Percentiles rank a stretch among this genome's conserved stretches.
These are phyloP conservation scores for Pachysandra terminalis DNA, from an alignment of 164 flowering plant species.

Conservation along the genomic window DNA sequence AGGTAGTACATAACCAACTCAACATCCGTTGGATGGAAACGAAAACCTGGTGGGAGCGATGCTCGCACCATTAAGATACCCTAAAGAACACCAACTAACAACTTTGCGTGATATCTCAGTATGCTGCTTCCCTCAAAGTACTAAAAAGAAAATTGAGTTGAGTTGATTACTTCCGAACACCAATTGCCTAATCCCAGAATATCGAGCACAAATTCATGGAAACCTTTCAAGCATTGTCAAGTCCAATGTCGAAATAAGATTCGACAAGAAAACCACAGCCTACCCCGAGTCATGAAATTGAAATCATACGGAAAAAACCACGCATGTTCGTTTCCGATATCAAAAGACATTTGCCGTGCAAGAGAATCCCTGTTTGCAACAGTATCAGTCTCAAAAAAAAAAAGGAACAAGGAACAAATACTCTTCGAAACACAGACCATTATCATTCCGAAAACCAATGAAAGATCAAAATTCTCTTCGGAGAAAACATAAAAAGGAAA, in stretches of 20 bases:
- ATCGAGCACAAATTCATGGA: not conserved
- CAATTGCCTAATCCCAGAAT: too few species aligned
- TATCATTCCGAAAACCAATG: not conserved
- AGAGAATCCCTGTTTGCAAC: conserved; percentile 34
- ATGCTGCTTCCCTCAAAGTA: too few species aligned
- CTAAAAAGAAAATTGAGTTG: too few species aligned
- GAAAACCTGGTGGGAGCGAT: conserved; percentile 69
- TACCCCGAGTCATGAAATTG: conserved; percentile 48
- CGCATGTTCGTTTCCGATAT: conserved; percentile 22
- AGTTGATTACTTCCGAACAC: too few species aligned
- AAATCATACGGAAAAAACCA: conserved; percentile 32
- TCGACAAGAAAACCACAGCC: conserved; percentile 48
- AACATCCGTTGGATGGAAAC: conserved; percentile 85
- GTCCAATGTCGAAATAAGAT: conserved; percentile 67
- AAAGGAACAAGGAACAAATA: too few species aligned
- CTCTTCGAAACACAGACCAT: too few species aligned
- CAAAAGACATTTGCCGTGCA: conserved; percentile 70
- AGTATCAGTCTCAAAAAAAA: too few species aligned
- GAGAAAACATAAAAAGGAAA: too few species aligned
- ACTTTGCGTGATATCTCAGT: too few species aligned
- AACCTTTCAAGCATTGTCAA: conserved; percentile 24
- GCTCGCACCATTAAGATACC: conserved; percentile 31
- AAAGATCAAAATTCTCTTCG: not conserved
- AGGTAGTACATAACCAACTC: conserved; percentile 71
- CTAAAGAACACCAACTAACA: too few species aligned